Base-by-base conservation (phyloP, 2,329 filamentous ascomycete genomes). In the Penicillium sp. region DNA sequence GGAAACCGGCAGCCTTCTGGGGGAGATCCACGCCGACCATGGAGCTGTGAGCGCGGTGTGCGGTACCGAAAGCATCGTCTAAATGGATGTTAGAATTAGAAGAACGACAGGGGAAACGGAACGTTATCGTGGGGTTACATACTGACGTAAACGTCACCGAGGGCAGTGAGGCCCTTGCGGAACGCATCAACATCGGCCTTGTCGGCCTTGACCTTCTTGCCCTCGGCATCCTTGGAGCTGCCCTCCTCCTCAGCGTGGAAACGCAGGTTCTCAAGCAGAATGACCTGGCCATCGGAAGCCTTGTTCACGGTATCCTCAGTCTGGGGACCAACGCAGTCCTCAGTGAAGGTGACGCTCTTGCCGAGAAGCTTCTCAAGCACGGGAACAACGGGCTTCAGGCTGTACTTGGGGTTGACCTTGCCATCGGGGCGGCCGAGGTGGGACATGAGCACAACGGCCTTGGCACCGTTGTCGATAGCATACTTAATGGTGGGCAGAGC, bases 191-290 rank as follows among this genome's bases (percentile, higher is more conserved):
- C 92, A 78, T 91, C 87, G 63, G 82, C 89, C 84, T 96, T 94
- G 78, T 97, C 93, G 62, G 94, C 94, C 87, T 97, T 99, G 78
- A 88, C 87, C 85, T 99, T 99, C 81, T 97, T 97, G 72, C 93
- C 94, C 52, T 93, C 89, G 59, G 86, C 87, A 76, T 96, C 92
- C 84, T 96, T 96, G 75, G 84, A 89, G 81, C 91, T 96, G 65
- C 94, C 94, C 83, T 99, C 94, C 82, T 99, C 94, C 82, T 99
- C 94, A 61, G 91, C 84, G 79, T 99, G 94, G 86, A 97, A 99
- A 67, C 94, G 91, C 78, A 99, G 81, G 84, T 99, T 99, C 86
- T 99, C 94, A 53, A 99, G 84, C 34, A 99, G 86, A 57, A 99
- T 84, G 54, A 99, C 86, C 70, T 91, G 86, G 68, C 93, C 94